phyloP scores from a whole-genome alignment of 2,329 filamentous ascomycete species.

The Trichophyton schoenleinii region DNA sequence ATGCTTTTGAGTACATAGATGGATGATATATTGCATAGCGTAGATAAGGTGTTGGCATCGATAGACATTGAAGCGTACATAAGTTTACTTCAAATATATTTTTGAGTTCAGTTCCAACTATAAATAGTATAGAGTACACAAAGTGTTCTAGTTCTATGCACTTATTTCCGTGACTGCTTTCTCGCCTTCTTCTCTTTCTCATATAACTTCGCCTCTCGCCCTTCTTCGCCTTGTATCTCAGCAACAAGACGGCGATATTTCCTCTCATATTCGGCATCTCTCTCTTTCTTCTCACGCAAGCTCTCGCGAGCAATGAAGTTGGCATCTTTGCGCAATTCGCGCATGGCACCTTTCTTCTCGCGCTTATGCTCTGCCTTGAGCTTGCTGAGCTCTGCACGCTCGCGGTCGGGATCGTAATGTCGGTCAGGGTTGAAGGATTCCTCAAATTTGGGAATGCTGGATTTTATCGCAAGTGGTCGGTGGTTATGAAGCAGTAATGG shows the following conservation, averaged over 20 bases:
- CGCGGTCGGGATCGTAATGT: slow-evolving; percentile 92
- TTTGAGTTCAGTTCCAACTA: background rate
- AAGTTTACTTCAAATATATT: background rate
- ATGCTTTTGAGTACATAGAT: background rate
- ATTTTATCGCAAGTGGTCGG: slow-evolving; percentile 74
- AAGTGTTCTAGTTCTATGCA: background rate
- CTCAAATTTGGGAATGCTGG: slow-evolving; percentile 86
- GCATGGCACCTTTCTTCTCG: slow-evolving; percentile 86
- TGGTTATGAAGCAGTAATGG: slow-evolving; percentile 84
- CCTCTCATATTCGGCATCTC: slow-evolving; percentile 86
- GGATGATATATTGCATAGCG: background rate
- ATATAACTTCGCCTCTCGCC: slow-evolving; percentile 73
- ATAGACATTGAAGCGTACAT: background rate
- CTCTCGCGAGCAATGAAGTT: slow-evolving; percentile 87
- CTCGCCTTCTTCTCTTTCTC: slow-evolving; percentile 70
- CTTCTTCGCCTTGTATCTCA: slow-evolving; percentile 92
- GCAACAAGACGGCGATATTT: slow-evolving; percentile 87
- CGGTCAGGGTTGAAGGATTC: slow-evolving; percentile 87
- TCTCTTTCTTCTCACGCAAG: slow-evolving; percentile 81
- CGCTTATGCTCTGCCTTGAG: slow-evolving; percentile 84
- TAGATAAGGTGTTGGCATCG: background rate
- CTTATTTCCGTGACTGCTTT: slow-evolving; percentile 31
- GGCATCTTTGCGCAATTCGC: slow-evolving; percentile 88
- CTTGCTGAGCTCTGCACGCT: slow-evolving; percentile 73
- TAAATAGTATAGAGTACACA: background rate